Conservation (phyloP, 2,329 filamentous ascomycete species). For the Monilinia polystroma region DNA sequence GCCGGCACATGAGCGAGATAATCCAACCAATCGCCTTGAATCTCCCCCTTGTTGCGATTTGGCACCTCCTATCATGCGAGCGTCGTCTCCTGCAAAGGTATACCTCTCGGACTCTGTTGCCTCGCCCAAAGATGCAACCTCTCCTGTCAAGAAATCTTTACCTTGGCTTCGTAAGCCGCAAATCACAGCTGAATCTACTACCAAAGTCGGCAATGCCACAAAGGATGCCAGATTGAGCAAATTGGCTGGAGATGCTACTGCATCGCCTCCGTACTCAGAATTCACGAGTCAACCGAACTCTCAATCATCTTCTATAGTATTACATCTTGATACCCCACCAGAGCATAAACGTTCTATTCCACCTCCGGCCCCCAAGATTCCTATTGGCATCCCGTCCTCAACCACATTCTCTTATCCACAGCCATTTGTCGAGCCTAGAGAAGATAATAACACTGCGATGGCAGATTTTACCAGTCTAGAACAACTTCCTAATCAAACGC, state of each 20-base stretch:
- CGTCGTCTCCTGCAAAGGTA: background rate
- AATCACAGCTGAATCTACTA: conserved; percentile 23
- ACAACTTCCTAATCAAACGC: background rate
- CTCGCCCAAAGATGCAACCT: background rate
- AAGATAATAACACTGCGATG: conserved; percentile 3
- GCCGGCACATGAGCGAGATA: conserved; percentile 27
- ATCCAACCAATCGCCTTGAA: background rate
- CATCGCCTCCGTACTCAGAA: conserved; percentile 19
- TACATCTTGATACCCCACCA: conserved; percentile 23
- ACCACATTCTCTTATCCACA: background rate
- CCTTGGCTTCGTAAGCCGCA: conserved; percentile 36
- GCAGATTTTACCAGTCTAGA: conserved; percentile 9
- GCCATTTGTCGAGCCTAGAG: background rate
- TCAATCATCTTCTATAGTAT: conserved; percentile 22
- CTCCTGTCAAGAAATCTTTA: conserved; percentile 30
- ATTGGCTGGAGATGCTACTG: conserved; percentile 18
- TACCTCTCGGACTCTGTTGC: background rate
- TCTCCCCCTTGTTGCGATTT: conserved; percentile 9
- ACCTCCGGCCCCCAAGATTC: background rate
- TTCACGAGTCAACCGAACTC: conserved; percentile 18
- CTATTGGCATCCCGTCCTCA: background rate
- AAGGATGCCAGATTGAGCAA: background rate
- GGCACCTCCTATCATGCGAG: conserved; percentile 1
- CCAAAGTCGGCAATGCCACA: background rate
- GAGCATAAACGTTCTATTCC: background rate